Conservation (phyloP, 768 basidiomycete species). For the Sistotremastrum suecicum region DNA sequence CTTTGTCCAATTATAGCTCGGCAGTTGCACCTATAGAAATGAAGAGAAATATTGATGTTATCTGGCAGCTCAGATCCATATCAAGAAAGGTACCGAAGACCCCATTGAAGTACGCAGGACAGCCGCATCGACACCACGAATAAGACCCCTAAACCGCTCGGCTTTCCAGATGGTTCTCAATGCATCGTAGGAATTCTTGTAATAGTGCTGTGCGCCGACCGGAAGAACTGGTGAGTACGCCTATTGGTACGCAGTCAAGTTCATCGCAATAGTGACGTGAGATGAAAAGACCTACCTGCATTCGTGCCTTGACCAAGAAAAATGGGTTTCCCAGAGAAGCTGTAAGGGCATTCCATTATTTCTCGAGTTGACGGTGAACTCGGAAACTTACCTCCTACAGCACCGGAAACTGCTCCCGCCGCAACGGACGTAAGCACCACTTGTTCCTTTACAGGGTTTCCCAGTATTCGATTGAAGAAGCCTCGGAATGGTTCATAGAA, state of each 20-base stretch:
- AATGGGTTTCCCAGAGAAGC: slow-evolving; percentile 77
- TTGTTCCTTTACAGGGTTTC: slow-evolving; percentile 48
- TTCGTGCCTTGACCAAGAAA: slow-evolving; percentile 93
- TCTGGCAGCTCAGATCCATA: not conserved
- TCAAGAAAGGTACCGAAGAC: slow-evolving; percentile 42
- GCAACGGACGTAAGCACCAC: slow-evolving; percentile 62
- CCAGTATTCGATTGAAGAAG: slow-evolving; percentile 52
- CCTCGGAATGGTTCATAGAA: slow-evolving; percentile 91
- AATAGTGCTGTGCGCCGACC: slow-evolving; percentile 88
- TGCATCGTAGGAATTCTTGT: slow-evolving; percentile 75
- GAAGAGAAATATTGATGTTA: slow-evolving; percentile 1
- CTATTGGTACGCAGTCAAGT: slow-evolving; percentile 19
- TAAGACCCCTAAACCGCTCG: slow-evolving; percentile 67
- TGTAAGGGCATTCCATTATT: slow-evolving; percentile 11
- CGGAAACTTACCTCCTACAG: slow-evolving; percentile 59
- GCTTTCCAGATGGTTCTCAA: slow-evolving; percentile 62
- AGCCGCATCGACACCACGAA: slow-evolving; percentile 88
- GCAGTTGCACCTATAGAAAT: slow-evolving; percentile 68
- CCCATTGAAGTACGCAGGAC: slow-evolving; percentile 92
- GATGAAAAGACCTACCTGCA: slow-evolving; percentile 49
- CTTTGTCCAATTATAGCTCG: slow-evolving; percentile 92
- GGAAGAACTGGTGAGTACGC: slow-evolving; percentile 93
- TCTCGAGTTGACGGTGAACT: not conserved
- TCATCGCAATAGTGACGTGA: not conserved
- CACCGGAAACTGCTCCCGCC: slow-evolving; percentile 84